Conservation (phyloP, 2,329 filamentous ascomycete genomes). For the Phyllachora maydis region DNA sequence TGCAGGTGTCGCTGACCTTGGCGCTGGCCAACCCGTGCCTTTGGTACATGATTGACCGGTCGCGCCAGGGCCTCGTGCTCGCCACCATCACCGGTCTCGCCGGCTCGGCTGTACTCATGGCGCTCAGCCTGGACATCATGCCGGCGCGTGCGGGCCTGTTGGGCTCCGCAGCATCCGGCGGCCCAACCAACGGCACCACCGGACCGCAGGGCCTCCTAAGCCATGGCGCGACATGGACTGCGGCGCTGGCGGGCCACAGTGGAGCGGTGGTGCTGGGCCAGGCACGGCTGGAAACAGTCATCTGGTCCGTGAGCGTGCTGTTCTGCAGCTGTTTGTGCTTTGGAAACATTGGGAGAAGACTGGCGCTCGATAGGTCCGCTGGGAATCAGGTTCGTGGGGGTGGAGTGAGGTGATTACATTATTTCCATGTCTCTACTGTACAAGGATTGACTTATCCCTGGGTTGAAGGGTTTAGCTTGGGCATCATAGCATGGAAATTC, state of each 20-base stretch:
- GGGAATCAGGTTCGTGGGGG: constrained; percentile 23
- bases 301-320: constrained; percentile 83
- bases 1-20: constrained; percentile 81
- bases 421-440: neutral
- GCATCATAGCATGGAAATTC: too few species aligned
- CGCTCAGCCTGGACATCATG: constrained; percentile 59
- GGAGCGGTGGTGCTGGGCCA: too few species aligned
- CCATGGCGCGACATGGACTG: too few species aligned
- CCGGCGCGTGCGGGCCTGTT: constrained; percentile 26
- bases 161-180: constrained; percentile 10
- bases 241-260: too few species aligned
- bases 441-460: neutral
- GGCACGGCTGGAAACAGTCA: constrained; percentile 48
- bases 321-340: constrained; percentile 94
- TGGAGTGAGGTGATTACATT: constrained; percentile 11
- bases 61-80: constrained; percentile 63
- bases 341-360: constrained; percentile 74
- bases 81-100: constrained; percentile 52
- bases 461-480: neutral
- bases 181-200: constrained; percentile 4
- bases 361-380: constrained; percentile 34
- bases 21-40: constrained; percentile 81
- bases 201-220: constrained; percentile 16
- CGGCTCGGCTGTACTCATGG: constrained; percentile 55
- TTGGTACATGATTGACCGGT: constrained; percentile 93